These are phyloP conservation scores for Baorangia bicolor DNA, from an alignment of 768 basidiomycete species.

Conservation along the genomic window DNA sequence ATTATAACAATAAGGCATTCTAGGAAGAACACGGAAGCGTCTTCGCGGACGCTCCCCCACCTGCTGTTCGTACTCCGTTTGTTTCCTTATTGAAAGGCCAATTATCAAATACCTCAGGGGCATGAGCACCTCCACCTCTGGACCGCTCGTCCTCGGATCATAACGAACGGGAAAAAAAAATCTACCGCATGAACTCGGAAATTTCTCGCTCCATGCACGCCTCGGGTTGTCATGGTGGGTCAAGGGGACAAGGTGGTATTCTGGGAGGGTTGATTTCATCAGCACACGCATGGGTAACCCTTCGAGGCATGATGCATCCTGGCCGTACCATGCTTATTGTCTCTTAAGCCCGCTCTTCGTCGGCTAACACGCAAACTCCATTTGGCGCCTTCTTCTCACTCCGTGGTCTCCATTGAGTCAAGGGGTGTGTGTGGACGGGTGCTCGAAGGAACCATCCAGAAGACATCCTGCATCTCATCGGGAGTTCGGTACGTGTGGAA, in stretches of 20 bases:
- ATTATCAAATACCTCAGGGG: not conserved
- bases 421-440: slow-evolving; percentile 62
- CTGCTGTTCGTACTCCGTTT: not conserved
- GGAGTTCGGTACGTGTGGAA: slow-evolving; percentile 40
- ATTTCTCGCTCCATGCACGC: not conserved
- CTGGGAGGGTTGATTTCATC: not conserved
- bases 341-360: slow-evolving; percentile 40
- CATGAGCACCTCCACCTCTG: not conserved
- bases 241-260: not conserved
- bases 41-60: not conserved
- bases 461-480: slow-evolving; percentile 26
- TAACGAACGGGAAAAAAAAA: not conserved
- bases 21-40: not conserved
- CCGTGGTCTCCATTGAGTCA: slow-evolving; percentile 43
- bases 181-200: not conserved
- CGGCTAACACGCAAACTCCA: slow-evolving; percentile 21
- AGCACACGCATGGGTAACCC: not conserved
- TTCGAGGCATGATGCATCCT: slow-evolving; percentile 3
- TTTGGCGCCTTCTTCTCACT: slow-evolving; percentile 19
- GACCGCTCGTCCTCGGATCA: slow-evolving; percentile 4
- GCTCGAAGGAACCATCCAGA: slow-evolving; percentile 52
- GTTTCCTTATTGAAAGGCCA: not conserved
- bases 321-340: slow-evolving; percentile 43
- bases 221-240: slow-evolving; percentile 1
- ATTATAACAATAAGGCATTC: not conserved